Evolutionary conservation across 331 rosid genomes (phyloP).

Genomic region (Malus hybrid): DNA sequence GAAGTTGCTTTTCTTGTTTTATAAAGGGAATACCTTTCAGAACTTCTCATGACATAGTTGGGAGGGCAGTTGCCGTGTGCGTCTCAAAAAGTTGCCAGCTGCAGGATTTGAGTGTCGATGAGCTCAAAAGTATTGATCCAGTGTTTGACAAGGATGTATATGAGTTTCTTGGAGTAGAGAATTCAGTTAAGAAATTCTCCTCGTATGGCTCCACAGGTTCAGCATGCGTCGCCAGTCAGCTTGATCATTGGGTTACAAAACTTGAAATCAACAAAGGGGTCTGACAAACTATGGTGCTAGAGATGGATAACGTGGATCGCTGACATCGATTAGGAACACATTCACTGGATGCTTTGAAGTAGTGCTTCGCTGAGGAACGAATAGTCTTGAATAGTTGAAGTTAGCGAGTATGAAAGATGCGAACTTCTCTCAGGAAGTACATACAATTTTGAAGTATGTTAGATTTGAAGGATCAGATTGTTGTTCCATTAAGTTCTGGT

Average conservation of each 20-base stretch:
- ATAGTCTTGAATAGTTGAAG: too few relatives aligned
- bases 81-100: conserved; percentile 61
- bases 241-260: conserved; percentile 53
- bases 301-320: not conserved
- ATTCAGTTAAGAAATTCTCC: conserved; percentile 62
- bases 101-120: conserved; percentile 58
- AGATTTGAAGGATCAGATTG: not conserved
- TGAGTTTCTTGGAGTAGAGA: conserved; percentile 80
- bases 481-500: not conserved
- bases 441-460: not conserved
- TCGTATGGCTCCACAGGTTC: conserved; percentile 93
- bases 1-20: conserved; percentile 1
- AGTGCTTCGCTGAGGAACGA: not conserved
- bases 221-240: conserved; percentile 67
- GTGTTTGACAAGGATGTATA: conserved; percentile 72
- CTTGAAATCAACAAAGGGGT: conserved; percentile 32
- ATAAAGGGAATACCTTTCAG: conserved; percentile 85
- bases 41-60: conserved; percentile 89
- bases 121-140: conserved; percentile 49
- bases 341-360: not conserved
- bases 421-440: not conserved
- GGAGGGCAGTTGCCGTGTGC: conserved; percentile 74
- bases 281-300: not conserved
- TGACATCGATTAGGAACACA: not conserved
- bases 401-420: not conserved